Conservation (phyloP, 257 asterid genomes). For the Solanum medicagineum region DNA sequence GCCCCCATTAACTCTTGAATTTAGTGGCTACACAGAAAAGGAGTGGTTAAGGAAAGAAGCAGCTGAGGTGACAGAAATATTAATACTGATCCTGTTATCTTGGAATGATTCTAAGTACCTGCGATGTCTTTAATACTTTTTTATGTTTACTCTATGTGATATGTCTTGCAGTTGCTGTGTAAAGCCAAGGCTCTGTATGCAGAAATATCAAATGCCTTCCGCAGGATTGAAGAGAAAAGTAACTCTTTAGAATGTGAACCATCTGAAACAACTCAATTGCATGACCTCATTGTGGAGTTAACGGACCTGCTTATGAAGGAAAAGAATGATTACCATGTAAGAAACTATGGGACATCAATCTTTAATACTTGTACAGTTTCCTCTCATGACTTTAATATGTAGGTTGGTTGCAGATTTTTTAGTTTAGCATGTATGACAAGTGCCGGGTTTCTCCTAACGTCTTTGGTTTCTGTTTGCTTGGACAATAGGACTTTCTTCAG, state of each 20-base stretch:
- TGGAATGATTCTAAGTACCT: background rate
- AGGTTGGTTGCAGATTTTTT: background rate
- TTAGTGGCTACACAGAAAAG: conserved; percentile 45
- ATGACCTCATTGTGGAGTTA: conserved; percentile 39
- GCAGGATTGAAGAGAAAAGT: conserved; percentile 34
- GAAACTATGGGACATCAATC: background rate
- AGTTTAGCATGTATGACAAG: background rate
- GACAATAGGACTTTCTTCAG: conserved; percentile 45
- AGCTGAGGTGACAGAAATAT: conserved; percentile 38
- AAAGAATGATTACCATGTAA: conserved; percentile 39
- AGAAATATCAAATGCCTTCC: conserved; percentile 51
- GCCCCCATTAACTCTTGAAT: conserved; percentile 79
- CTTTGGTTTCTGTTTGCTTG: background rate
- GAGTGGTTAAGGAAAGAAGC: conserved; percentile 66
- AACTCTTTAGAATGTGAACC: conserved; percentile 30
- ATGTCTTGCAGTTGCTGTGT: conserved; percentile 46
- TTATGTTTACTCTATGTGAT: background rate
- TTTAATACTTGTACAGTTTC: background rate
- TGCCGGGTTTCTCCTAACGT: background rate
- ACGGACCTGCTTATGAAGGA: conserved; percentile 45
- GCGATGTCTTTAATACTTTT: background rate
- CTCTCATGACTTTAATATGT: background rate
- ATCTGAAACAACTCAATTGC: conserved; percentile 42
- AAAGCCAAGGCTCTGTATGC: conserved; percentile 55
- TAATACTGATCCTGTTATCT: background rate